These are phyloP conservation scores for Gnomoniopsis sp. DNA, from an alignment of 2,329 filamentous ascomycete species.

Conservation along the genomic window DNA sequence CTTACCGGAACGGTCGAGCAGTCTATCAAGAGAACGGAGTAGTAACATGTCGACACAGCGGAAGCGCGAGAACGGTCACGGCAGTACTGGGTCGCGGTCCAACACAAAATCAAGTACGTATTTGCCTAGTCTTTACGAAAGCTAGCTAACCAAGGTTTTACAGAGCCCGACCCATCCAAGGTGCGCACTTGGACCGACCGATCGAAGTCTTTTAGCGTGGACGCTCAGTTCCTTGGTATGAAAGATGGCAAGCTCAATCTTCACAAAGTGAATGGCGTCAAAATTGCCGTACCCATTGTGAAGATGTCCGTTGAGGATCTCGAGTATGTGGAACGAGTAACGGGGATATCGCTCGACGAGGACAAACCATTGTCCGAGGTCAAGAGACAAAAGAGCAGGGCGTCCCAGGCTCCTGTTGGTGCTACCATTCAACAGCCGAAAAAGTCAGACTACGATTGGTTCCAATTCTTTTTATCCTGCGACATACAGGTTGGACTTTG, in stretches of 20 bases:
- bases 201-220: conserved; percentile 93
- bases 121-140: background rate
- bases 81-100: conserved; percentile 47
- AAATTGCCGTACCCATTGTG: conserved; percentile 89
- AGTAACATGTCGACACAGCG: conserved; percentile 69
- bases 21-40: conserved; percentile 66
- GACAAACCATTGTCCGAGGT: conserved; percentile 91
- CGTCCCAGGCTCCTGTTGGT: conserved; percentile 41
- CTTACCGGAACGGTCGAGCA: conserved; percentile 77
- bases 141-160: conserved; percentile 4
- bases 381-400: conserved; percentile 48
- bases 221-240: conserved; percentile 91
- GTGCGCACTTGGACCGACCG: conserved; percentile 93
- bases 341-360: conserved; percentile 88
- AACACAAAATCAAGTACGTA: conserved; percentile 72
- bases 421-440: conserved; percentile 58
- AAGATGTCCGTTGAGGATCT: conserved; percentile 97
- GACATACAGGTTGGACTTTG: conserved; percentile 91
- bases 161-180: conserved; percentile 79
- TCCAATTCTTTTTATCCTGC: conserved; percentile 93
- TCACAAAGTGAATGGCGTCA: conserved; percentile 96
- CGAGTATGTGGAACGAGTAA: conserved; percentile 86
- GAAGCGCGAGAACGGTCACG: conserved; percentile 63
- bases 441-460: conserved; percentile 91
- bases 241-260: conserved; percentile 96